A percentile compares a stretch with the other conserved stretches of the same genome.
phyloP scores from a whole-genome alignment of 208 protist genomes.

The Angomonas desouzai region DNA sequence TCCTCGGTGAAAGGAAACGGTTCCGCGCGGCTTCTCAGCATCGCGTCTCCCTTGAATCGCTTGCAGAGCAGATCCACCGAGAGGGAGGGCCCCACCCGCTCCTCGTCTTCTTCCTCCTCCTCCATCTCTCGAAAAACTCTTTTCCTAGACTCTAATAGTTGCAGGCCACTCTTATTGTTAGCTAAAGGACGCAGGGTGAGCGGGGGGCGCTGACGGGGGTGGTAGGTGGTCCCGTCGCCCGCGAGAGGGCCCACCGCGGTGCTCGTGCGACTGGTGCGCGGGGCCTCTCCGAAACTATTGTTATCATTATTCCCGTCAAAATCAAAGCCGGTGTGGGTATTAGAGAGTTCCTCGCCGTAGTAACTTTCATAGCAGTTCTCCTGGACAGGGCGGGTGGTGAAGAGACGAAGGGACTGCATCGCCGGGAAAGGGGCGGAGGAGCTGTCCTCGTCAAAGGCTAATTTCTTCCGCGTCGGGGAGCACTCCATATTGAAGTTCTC shows the following conservation, averaged over 20 bases:
- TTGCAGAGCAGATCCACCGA: not conserved
- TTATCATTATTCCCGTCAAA: not conserved
- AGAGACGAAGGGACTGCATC: not conserved
- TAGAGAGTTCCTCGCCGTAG: not conserved
- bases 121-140: conserved; percentile 65
- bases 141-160: conserved; percentile 56
- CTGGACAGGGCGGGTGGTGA: not conserved
- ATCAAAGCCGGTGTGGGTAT: not conserved
- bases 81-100: not conserved
- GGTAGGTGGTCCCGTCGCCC: not conserved
- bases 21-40: too few species aligned
- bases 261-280: not conserved
- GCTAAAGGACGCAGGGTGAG: not conserved
- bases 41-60: conserved; percentile 6
- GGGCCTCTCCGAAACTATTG: not conserved
- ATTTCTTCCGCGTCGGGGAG: conserved; percentile 66
- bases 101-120: conserved; percentile 17
- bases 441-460: conserved; percentile 46
- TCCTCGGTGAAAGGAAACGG: too few species aligned
- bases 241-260: not conserved
- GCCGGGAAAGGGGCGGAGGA: not conserved
- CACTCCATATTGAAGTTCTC: conserved; percentile 28
- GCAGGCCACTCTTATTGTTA: conserved; percentile 22
- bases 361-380: not conserved
- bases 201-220: not conserved